Percentiles rank a stretch among this genome's conserved stretches.
Conservation (phyloP, 2,329 filamentous ascomycete genomes). For the Boeremia lycopersici region DNA sequence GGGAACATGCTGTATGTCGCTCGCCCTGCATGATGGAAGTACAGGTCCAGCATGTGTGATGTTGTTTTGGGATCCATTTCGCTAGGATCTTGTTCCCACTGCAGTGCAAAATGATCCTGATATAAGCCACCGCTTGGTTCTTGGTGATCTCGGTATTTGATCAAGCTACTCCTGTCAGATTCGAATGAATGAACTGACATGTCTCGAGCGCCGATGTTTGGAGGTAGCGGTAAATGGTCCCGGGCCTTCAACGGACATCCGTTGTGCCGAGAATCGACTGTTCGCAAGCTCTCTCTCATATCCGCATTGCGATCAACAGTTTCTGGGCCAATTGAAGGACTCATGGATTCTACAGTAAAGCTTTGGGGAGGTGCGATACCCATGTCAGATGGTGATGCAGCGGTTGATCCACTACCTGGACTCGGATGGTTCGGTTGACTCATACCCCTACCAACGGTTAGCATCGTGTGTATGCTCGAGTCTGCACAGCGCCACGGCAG, state of each 20-base stretch:
- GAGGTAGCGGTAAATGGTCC: slow-evolving; percentile 30
- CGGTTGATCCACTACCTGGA: slow-evolving; percentile 3
- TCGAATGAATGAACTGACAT: slow-evolving; percentile 44
- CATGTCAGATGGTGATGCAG: slow-evolving; percentile 1
- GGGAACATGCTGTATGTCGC: slow-evolving; percentile 64
- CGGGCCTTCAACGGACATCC: slow-evolving; percentile 34
- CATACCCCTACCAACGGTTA: slow-evolving; percentile 11
- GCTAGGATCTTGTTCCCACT: slow-evolving; percentile 62
- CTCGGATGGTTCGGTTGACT: slow-evolving; percentile 12
- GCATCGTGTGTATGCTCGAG: neutral
- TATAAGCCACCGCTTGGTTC: slow-evolving; percentile 39
- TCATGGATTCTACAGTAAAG: slow-evolving; percentile 37
- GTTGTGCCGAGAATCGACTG: slow-evolving; percentile 37
- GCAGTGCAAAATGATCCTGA: slow-evolving; percentile 43
- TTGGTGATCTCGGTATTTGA: slow-evolving; percentile 36
- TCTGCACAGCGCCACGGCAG: neutral
- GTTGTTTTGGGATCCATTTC: slow-evolving; percentile 57
- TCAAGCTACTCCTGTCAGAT: slow-evolving; percentile 42
- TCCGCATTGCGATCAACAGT: slow-evolving; percentile 39
- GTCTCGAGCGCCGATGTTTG: slow-evolving; percentile 32
- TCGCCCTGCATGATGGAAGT: slow-evolving; percentile 63
- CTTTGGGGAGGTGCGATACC: slow-evolving; percentile 38
- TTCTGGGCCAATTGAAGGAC: slow-evolving; percentile 36
- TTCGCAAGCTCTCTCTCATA: slow-evolving; percentile 35
- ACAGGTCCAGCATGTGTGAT: slow-evolving; percentile 60